These are phyloP conservation scores for Vitis hybrid DNA, from an alignment of 177 flowering plant species.

Conservation along the genomic window DNA sequence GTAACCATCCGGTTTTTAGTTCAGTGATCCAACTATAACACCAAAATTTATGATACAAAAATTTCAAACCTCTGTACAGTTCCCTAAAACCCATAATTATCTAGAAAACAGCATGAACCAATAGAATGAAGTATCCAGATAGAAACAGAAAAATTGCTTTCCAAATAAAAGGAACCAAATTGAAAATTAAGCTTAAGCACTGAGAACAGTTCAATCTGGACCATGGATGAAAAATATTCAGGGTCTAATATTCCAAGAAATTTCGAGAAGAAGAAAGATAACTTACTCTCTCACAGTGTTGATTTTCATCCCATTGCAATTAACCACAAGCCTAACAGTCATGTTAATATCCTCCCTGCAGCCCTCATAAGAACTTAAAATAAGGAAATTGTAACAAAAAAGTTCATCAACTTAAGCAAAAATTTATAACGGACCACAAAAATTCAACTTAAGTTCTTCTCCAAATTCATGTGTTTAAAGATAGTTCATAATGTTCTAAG, in stretches of 20 bases:
- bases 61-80: too few relatives aligned
- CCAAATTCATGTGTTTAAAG: not conserved
- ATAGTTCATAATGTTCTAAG: not conserved
- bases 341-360: constrained; percentile 91
- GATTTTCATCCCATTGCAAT: constrained; percentile 84
- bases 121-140: not conserved
- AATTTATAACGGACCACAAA: not conserved
- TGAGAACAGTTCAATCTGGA: not conserved
- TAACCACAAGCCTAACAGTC: constrained; percentile 94
- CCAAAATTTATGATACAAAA: too few relatives aligned
- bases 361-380: constrained; percentile 16
- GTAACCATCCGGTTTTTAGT: too few relatives aligned
- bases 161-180: not conserved
- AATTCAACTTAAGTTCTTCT: not conserved
- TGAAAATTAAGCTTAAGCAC: not conserved
- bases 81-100: not conserved
- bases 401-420: not conserved
- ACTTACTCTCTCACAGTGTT: constrained; percentile 82
- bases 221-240: not conserved
- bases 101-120: not conserved
- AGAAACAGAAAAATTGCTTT: not conserved
- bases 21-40: too few relatives aligned
- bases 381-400: constrained; percentile 1
- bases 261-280: constrained; percentile 2
- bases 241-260: not conserved